Conservation (phyloP, 176 grass and related monocot species). For the Echinochloa phyllopogon region DNA sequence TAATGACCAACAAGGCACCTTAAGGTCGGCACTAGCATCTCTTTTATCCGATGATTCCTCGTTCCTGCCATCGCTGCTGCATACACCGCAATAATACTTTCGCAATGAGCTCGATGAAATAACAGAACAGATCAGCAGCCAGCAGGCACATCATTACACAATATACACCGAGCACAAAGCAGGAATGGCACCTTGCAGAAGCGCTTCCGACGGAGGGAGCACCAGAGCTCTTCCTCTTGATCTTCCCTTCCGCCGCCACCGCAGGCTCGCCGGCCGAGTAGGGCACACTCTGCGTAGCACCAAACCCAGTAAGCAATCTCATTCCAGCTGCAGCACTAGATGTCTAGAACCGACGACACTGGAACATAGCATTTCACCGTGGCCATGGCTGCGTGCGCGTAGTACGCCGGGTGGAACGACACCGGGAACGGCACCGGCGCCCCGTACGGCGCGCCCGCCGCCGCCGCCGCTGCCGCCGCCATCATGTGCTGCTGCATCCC, state of each 20-base stretch:
- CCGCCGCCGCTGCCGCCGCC: conserved; percentile 26
- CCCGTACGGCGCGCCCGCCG: conserved; percentile 43
- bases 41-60: conserved; percentile 59
- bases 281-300: conserved; percentile 39
- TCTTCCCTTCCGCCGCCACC: conserved; percentile 51
- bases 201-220: conserved; percentile 39
- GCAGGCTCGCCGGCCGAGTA: conserved; percentile 43
- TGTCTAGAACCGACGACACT: neutral
- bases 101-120: conserved; percentile 18
- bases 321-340: neutral
- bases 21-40: conserved; percentile 38
- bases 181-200: conserved; percentile 55
- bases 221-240: conserved; percentile 41
- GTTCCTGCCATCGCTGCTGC: conserved; percentile 57
- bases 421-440: conserved; percentile 60
- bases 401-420: conserved; percentile 54
- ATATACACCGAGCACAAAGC: neutral
- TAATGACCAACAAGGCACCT: conserved; percentile 49
- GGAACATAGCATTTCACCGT: conserved; percentile 50
- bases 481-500: conserved; percentile 53
- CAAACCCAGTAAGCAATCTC: conserved; percentile 18
- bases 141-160: neutral
- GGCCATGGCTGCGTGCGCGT: conserved; percentile 70
- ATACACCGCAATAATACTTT: conserved; percentile 15
- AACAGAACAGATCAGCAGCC: neutral